Evolutionary conservation across 768 basidiomycete genomes (phyloP), one percentile per base, ranked within the genome.

Genomic region (Suillus tomentosus): DNA sequence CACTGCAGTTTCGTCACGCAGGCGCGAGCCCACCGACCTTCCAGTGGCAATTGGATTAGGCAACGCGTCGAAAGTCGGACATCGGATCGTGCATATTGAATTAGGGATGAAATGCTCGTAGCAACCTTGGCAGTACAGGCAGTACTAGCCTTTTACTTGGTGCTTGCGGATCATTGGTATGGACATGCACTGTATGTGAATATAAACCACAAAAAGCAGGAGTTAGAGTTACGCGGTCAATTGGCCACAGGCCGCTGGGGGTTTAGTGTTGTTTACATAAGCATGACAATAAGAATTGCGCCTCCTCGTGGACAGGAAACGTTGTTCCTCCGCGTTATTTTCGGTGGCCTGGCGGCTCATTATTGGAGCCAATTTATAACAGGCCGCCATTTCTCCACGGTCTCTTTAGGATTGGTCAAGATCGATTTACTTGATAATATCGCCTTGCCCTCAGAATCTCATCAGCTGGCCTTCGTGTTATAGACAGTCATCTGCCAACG

Each of bases 241-340:
- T 50, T 24, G 50, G 50, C 24, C 2, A 27, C 15, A 51, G 50
- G 50, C 48, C 8, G 31, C 5, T 31, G 31, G 13, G 22, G 48
- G 48, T 22, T 50, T 53, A 31, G 53, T 11, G 7, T 36, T 34
- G 53, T 36, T 53, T 58, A 58, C 57, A 14, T 58, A 58, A 58
- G 10, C 15, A 37, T 9, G 40, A 42, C 40, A 57, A 39, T 53
- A 51, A 48, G 15, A 3, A 42, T 27, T 58, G 40, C 57, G 57
- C 57, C 57, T 31, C 61, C 64, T 62, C 64, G 64, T 63, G 62
- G 31, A 50, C 3, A 63, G 9, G 31, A 63, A 65, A 65, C 62
- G 64, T 58, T 63, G 61, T 40, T 56, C 24, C 34, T 56, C 36
- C 31, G 40, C 37, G 40, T 48, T 65, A 39, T 53, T 39, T 37